phyloP scores from a whole-genome alignment of 352 stramenopile species.

The Globisporangium apiculatum region DNA sequence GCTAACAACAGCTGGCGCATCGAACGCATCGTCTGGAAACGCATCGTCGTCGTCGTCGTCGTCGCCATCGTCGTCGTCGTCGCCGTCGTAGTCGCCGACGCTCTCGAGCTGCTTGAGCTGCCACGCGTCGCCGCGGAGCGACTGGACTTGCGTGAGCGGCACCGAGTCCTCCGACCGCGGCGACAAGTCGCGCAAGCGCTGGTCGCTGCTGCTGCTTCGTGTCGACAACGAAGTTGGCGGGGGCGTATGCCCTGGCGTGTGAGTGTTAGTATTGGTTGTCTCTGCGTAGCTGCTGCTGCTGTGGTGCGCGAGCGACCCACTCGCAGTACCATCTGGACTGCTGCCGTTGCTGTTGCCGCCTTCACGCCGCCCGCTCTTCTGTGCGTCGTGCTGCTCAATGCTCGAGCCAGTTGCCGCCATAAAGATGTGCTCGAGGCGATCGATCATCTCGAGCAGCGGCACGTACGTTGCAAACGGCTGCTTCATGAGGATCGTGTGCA shows the following conservation, averaged over 20 bases:
- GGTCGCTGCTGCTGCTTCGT: conserved; percentile 2
- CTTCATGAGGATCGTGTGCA: conserved; percentile 87
- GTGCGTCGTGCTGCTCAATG: conserved; percentile 78
- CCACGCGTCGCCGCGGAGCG: conserved; percentile 62
- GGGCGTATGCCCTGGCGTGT: not conserved
- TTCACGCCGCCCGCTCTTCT: conserved; percentile 38
- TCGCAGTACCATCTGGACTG: not conserved
- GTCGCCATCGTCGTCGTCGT: conserved; percentile 61
- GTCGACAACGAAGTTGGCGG: not conserved
- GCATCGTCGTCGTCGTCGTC: conserved; percentile 39
- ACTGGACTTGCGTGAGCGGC: conserved; percentile 66
- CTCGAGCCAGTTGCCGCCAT: conserved; percentile 82
- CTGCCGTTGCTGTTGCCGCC: conserved; percentile 13
- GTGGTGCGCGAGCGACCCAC: not conserved
- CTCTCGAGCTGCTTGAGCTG: conserved; percentile 66
- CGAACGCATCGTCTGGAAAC: conserved; percentile 16
- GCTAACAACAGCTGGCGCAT: not conserved
- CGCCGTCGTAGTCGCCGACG: conserved; percentile 47
- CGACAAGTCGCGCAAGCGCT: conserved; percentile 19
- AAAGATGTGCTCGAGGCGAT: conserved; percentile 83
- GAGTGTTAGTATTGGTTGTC: not conserved
- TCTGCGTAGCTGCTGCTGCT: not conserved
- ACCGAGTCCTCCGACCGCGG: conserved; percentile 47
- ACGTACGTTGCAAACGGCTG: conserved; percentile 84
- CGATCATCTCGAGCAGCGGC: conserved; percentile 81